Evolutionary conservation across 371 early-diverging fungal genomes (phyloP).

Genomic region (Circinella umbellata): DNA sequence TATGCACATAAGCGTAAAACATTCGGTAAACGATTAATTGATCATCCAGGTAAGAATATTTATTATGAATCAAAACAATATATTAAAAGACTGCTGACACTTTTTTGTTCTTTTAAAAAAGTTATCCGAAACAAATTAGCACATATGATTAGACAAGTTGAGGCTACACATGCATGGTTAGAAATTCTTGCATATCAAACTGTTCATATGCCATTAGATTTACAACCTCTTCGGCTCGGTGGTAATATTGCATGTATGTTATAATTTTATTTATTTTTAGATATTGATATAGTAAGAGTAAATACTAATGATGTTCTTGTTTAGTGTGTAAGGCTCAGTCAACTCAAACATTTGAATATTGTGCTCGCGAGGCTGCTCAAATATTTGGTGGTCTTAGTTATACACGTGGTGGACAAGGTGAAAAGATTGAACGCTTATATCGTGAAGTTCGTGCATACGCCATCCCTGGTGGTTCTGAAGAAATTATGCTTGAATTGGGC

Average conservation of each 20-base stretch:
- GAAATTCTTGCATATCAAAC: conserved; percentile 76
- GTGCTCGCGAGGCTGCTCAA: conserved; percentile 90
- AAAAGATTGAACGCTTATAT: conserved; percentile 86
- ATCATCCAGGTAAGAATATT: conserved; percentile 48
- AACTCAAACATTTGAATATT: conserved; percentile 87
- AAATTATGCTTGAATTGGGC: conserved; percentile 76
- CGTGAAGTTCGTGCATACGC: conserved; percentile 89
- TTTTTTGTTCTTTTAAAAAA: too few relatives aligned
- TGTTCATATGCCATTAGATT: conserved; percentile 65
- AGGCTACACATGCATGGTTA: conserved; percentile 89
- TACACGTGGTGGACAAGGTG: conserved; percentile 82
- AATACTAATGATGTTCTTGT: neutral
- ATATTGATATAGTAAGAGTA: neutral
- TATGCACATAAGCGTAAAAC: conserved; percentile 89
- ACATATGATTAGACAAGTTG: conserved; percentile 84
- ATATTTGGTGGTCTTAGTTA: conserved; percentile 92
- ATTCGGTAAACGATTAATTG: conserved; percentile 82
- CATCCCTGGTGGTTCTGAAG: conserved; percentile 77
- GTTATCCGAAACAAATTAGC: conserved; percentile 73
- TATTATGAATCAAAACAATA: too few relatives aligned
- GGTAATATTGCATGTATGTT: conserved; percentile 76
- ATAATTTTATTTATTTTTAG: neutral
- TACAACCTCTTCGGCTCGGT: conserved; percentile 75
- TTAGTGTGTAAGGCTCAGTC: conserved; percentile 80
- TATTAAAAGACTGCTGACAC: too few relatives aligned